Evolutionary conservation across 2,329 filamentous ascomycete genomes (phyloP).

Genomic region (Fusarium sp.): DNA sequence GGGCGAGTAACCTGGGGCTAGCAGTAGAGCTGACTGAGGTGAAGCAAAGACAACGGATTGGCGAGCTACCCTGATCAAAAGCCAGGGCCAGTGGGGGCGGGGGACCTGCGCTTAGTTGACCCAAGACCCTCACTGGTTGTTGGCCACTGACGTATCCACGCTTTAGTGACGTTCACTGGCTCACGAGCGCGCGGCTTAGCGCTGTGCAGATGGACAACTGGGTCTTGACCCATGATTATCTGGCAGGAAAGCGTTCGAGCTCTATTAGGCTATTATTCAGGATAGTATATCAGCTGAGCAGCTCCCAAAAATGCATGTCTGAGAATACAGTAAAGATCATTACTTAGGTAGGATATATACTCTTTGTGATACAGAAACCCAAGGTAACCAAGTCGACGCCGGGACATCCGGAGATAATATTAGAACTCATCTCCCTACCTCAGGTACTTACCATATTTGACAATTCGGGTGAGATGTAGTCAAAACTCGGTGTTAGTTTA

Average conservation of each 20-base stretch:
- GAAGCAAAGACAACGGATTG: slow-evolving; percentile 11
- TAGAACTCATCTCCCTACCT: neutral
- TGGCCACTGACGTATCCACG: slow-evolving; percentile 39
- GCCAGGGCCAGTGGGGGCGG: slow-evolving; percentile 36
- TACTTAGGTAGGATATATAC: neutral
- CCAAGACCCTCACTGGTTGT: slow-evolving; percentile 13
- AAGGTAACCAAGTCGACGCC: slow-evolving; percentile 4
- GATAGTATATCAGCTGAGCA: slow-evolving; percentile 10
- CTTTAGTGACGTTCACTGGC: slow-evolving; percentile 36
- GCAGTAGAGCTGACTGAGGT: neutral
- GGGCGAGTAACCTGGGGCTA: slow-evolving; percentile 16
- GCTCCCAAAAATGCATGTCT: neutral
- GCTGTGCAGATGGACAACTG: slow-evolving; percentile 24
- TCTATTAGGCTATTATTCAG: neutral
- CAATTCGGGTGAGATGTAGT: slow-evolving; percentile 6
- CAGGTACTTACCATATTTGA: neutral
- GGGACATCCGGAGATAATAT: slow-evolving; percentile 27
- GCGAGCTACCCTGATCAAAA: slow-evolving; percentile 16
- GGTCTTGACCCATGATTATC: slow-evolving; percentile 14
- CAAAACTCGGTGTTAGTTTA: slow-evolving; percentile 11
- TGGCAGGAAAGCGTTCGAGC: slow-evolving; percentile 4
- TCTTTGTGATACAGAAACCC: neutral
- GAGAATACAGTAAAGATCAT: neutral
- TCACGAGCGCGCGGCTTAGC: slow-evolving; percentile 26
- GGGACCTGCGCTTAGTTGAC: slow-evolving; percentile 31